Conservation (phyloP, 163 green algal genomes). For the Prototheca cutis region DNA sequence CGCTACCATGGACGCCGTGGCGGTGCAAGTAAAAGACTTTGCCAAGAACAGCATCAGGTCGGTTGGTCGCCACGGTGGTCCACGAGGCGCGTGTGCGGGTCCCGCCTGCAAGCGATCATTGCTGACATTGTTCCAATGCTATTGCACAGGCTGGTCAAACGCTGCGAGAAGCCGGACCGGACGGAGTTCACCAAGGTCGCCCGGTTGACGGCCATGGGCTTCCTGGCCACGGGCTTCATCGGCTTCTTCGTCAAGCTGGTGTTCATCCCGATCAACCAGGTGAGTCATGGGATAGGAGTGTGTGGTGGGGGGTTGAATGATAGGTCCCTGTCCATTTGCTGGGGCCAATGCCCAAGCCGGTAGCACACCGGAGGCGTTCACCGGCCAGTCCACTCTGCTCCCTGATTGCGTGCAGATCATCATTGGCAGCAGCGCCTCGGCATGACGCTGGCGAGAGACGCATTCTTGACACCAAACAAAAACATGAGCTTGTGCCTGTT, state of each 20-base stretch:
- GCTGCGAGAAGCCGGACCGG: conserved; percentile 16
- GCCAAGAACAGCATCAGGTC: conserved; percentile 22
- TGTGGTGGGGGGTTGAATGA: no score
- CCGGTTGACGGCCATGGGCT: conserved; percentile 31
- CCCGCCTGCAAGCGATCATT: no score
- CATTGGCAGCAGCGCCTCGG: neutral
- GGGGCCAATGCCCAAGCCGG: no score
- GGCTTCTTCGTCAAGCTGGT: conserved; percentile 46
- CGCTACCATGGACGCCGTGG: conserved; percentile 8
- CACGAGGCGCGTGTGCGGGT: neutral
- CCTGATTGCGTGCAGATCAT: no score
- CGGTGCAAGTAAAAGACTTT: conserved; percentile 8
- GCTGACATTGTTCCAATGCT: neutral
- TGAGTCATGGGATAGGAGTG: no score
- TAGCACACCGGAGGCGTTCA: no score
- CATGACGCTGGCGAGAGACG: no score
- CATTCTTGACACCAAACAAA: no score
- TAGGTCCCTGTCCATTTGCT: no score
- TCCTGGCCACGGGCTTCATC: conserved; percentile 37
- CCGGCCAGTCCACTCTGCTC: no score
- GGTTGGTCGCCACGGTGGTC: neutral
- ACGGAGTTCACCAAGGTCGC: conserved; percentile 35
- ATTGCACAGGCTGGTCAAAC: conserved; percentile 9
- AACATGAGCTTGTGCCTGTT: no score
- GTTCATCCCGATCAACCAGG: conserved; percentile 48